phyloP scores from a whole-genome alignment of 345 rosid genomes.

The Eucalyptus erythrocorys region DNA sequence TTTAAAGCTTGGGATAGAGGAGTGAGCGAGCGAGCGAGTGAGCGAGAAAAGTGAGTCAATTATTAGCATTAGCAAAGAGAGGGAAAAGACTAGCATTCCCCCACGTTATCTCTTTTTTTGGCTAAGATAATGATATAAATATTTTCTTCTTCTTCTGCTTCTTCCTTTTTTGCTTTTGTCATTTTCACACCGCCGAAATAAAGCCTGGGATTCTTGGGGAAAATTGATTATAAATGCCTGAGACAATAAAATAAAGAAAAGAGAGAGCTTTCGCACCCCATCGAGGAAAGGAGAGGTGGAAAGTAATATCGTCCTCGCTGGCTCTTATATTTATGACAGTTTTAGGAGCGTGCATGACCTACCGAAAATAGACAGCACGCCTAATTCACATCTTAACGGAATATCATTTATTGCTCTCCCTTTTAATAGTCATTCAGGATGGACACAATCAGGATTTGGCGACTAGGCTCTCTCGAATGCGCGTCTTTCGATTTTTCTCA shows the following conservation, averaged over 20 bases:
- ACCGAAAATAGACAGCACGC: background rate
- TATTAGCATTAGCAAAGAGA: background rate
- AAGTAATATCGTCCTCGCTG: background rate
- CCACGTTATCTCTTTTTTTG: background rate
- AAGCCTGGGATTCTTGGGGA: background rate
- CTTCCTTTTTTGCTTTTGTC: background rate
- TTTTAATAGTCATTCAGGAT: background rate
- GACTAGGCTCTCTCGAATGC: background rate
- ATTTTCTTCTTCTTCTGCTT: background rate
- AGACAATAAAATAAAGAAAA: background rate
- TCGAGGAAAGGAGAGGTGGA: background rate
- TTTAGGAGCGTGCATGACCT: background rate
- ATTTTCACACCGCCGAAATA: background rate
- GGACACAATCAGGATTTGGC: background rate
- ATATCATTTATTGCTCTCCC: too few species aligned
- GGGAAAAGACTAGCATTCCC: background rate
- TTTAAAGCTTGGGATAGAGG: background rate
- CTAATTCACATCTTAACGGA: background rate
- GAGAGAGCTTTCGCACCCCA: background rate
- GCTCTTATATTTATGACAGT: background rate
- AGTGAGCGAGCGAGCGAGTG: background rate
- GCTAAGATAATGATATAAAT: too few species aligned
- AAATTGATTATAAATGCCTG: background rate
- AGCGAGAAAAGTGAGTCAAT: background rate
- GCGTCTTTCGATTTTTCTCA: background rate